phyloP scores from a whole-genome alignment of 2,329 filamentous ascomycete genomes.

The Scopulariopsis brevicaulis region DNA sequence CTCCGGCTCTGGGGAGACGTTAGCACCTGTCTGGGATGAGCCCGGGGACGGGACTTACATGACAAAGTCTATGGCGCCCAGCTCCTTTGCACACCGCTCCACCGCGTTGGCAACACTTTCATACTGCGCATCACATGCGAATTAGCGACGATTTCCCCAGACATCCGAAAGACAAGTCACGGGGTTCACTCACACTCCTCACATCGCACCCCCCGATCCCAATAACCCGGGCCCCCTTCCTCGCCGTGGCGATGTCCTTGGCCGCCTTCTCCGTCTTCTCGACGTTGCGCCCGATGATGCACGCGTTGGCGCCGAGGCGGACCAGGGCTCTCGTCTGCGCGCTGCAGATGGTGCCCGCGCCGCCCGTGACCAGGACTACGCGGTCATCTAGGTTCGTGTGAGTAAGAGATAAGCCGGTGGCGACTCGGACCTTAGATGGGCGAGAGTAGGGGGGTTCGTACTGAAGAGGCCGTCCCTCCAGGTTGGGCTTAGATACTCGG shows the following conservation, averaged over 20 bases:
- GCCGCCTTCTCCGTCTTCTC: conserved; percentile 79
- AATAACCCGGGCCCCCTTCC: conserved; percentile 71
- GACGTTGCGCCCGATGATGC: conserved; percentile 82
- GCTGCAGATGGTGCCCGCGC: conserved; percentile 86
- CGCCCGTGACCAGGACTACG: conserved; percentile 90
- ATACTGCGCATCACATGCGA: conserved; percentile 20
- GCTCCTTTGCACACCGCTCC: conserved; percentile 66
- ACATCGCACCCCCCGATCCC: conserved; percentile 77
- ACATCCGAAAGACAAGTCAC: neutral
- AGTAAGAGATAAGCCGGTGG: neutral
- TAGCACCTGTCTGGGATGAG: neutral
- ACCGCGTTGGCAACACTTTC: conserved; percentile 63
- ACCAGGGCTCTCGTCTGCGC: conserved; percentile 89
- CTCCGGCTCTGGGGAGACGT: conserved; percentile 58
- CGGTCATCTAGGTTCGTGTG: conserved; percentile 51
- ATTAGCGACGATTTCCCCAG: neutral
- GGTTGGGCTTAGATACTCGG: conserved; percentile 67
- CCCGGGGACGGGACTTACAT: conserved; percentile 47
- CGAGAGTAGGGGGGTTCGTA: conserved; percentile 24
- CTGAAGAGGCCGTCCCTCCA: conserved; percentile 86
- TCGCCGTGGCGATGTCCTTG: conserved; percentile 67
- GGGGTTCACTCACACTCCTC: conserved; percentile 40
- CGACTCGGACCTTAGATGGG: neutral
- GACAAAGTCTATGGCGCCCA: conserved; percentile 84
- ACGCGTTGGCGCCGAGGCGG: conserved; percentile 82